phyloP scores from a whole-genome alignment of 768 basidiomycete species.

The Termitomyces titanicus region DNA sequence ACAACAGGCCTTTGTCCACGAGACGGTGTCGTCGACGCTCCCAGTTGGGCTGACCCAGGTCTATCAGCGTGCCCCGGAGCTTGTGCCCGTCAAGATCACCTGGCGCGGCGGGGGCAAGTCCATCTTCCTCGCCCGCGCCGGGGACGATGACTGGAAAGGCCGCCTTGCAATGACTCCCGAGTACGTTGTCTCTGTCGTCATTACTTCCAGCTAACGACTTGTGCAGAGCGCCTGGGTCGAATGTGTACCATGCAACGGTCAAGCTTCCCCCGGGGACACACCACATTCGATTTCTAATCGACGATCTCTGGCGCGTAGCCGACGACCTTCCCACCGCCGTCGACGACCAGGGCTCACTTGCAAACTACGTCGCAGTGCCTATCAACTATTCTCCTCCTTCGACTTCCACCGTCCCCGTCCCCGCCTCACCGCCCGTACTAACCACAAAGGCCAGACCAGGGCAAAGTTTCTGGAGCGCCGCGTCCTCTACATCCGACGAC shows the following conservation, averaged over 20 bases:
- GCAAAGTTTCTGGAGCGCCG: constrained; percentile 39
- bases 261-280: constrained; percentile 84
- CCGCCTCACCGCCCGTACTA: constrained; percentile 27
- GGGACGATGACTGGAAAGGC: constrained; percentile 76
- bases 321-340: constrained; percentile 80
- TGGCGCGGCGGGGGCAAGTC: constrained; percentile 65
- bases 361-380: constrained; percentile 86
- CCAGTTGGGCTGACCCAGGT: constrained; percentile 48
- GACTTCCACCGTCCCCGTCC: constrained; percentile 18
- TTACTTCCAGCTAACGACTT: too few species aligned
- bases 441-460: constrained; percentile 22
- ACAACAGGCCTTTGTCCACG: constrained; percentile 37
- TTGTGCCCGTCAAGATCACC: constrained; percentile 47
- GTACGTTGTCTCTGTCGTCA: constrained; percentile 41
- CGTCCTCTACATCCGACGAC: constrained; percentile 30
- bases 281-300: constrained; percentile 92
- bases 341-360: constrained; percentile 90
- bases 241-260: constrained; percentile 35
- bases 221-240: constrained; percentile 27
- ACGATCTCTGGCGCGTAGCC: constrained; percentile 79
- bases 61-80: constrained; percentile 17
- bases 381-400: too few species aligned
- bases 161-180: constrained; percentile 60
- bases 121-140: constrained; percentile 68
- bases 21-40: constrained; percentile 61